Conservation (phyloP, 2,329 filamentous ascomycete species). For the Penicillium thymicola region DNA sequence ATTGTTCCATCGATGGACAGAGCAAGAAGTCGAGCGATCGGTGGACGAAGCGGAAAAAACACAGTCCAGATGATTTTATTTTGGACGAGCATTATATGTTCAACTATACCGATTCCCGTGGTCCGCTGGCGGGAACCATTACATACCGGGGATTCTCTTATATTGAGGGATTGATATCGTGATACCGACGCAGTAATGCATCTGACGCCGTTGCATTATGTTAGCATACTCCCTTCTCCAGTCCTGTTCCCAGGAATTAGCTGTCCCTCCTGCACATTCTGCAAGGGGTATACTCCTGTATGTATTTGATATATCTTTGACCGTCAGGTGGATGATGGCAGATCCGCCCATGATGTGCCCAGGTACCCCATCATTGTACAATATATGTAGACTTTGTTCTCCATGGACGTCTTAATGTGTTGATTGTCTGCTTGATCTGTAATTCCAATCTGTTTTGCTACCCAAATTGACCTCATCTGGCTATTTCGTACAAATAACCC, state of each 20-base stretch:
- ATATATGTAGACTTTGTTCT: not conserved
- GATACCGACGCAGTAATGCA: not conserved
- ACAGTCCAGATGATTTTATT: not conserved
- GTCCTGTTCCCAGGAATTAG: not conserved
- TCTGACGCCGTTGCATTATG: not conserved
- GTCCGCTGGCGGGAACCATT: not conserved
- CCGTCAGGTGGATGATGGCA: not conserved
- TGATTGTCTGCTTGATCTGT: not conserved
- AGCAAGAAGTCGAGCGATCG: conserved; percentile 53
- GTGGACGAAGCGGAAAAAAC: conserved; percentile 50
- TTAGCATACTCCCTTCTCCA: not conserved
- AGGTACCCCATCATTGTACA: not conserved
- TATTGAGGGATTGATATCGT: not conserved
- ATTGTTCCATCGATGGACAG: conserved; percentile 61
- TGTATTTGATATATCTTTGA: not conserved
- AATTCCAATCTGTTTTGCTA: not conserved
- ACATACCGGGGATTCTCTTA: not conserved
- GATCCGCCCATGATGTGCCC: not conserved
- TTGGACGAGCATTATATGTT: not conserved
- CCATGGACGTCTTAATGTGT: not conserved
- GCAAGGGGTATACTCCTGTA: not conserved
- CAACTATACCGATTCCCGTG: not conserved
- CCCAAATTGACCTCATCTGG: not conserved
- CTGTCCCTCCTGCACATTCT: not conserved
- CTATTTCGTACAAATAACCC: not conserved